Percentiles rank a stretch among this genome's conserved stretches.
Conservation (phyloP, 768 basidiomycete genomes). For the Auriscalpium vulgare region DNA sequence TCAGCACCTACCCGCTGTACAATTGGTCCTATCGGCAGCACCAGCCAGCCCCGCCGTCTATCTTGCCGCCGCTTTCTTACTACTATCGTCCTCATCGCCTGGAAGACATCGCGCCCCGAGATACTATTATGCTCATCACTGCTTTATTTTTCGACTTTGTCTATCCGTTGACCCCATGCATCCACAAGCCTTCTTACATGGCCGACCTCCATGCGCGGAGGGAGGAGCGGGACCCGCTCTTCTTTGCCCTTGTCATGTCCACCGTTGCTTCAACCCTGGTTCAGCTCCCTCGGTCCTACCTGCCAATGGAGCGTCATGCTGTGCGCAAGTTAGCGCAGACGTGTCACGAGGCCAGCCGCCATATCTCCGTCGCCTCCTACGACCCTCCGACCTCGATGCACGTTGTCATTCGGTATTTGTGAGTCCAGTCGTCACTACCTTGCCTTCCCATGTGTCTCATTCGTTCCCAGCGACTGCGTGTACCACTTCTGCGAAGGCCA, state of each 20-base stretch:
- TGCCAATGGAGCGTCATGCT: slow-evolving; percentile 78
- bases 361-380: slow-evolving; percentile 72
- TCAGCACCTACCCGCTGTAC: slow-evolving; percentile 57
- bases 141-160: slow-evolving; percentile 91
- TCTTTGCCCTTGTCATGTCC: slow-evolving; percentile 86
- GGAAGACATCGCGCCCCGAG: slow-evolving; percentile 75
- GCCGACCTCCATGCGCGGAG: slow-evolving; percentile 74
- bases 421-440: slow-evolving; percentile 23
- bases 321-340: slow-evolving; percentile 81
- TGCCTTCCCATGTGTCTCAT: slow-evolving; percentile 2
- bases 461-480: slow-evolving; percentile 53
- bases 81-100: slow-evolving; percentile 71
- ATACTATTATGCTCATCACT: slow-evolving; percentile 75
- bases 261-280: slow-evolving; percentile 83
- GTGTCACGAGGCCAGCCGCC: slow-evolving; percentile 76
- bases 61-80: slow-evolving; percentile 54
- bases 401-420: slow-evolving; percentile 88
- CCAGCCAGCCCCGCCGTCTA: slow-evolving; percentile 37
- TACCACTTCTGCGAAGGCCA: slow-evolving; percentile 89
- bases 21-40: slow-evolving; percentile 70
- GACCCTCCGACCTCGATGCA: slow-evolving; percentile 80
- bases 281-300: slow-evolving; percentile 81
- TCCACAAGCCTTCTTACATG: slow-evolving; percentile 89
- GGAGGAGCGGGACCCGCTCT: slow-evolving; percentile 84
- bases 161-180: slow-evolving; percentile 82